Evolutionary conservation across 768 basidiomycete species (phyloP).

Genomic region (Leccinum longicurvipes): DNA sequence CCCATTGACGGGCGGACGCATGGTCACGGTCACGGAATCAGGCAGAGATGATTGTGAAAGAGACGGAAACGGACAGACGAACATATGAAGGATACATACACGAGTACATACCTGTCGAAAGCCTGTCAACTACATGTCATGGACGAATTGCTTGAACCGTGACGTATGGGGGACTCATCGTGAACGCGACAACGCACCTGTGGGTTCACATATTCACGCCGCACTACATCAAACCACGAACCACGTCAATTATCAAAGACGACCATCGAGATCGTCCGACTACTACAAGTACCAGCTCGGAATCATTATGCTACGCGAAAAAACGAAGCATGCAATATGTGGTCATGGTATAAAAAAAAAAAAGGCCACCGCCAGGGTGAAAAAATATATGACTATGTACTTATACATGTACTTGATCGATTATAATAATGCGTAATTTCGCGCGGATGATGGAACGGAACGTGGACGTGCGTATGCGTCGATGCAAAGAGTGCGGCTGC

Average conservation of each 20-base stretch:
- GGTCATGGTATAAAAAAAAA: constrained; percentile 12
- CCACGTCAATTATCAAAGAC: constrained; percentile 6
- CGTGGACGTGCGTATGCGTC: constrained; percentile 9
- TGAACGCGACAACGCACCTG: background rate
- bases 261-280: constrained; percentile 17
- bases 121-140: too few species aligned
- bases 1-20: background rate
- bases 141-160: too few species aligned
- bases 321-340: background rate
- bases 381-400: constrained; percentile 25
- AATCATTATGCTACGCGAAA: constrained; percentile 8
- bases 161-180: background rate
- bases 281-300: constrained; percentile 12
- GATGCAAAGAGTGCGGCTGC: constrained; percentile 16
- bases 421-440: constrained; percentile 31
- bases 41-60: background rate
- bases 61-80: background rate
- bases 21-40: background rate
- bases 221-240: too few species aligned
- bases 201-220: too few species aligned
- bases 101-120: background rate
- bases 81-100: background rate
- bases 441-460: constrained; percentile 1
- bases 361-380: constrained; percentile 13
- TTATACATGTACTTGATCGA: constrained; percentile 19